Base-by-base conservation (phyloP, 129 eudicot genomes). In the Rutidosis leptorrhynchoides region DNA sequence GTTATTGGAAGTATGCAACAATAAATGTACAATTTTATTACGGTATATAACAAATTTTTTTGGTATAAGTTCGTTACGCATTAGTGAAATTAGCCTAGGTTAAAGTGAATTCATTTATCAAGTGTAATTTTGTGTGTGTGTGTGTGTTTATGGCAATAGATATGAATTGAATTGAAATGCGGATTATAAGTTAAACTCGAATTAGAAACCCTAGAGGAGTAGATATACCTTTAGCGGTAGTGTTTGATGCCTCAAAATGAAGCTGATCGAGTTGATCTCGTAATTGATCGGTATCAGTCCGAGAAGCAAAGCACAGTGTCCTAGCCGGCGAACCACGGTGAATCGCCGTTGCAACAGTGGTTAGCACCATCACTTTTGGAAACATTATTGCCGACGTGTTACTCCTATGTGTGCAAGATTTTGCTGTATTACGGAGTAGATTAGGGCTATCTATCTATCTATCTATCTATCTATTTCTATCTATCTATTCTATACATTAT, bases 261-360 rank as follows among this genome's bases (percentile, higher is more conserved):
- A 85, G 85, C 32, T 62, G 75, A 46, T 85, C 83, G 21, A 85
- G 88, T 68, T 85, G 87, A 42, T 64, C 67, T 49, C 88, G 84
- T 37, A 85, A 75, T 17, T 76, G 81, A 12, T 82, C 76, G 11
- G 81, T 21, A 52, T 82, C 80, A 64, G 63, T 27, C 20, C 68
- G 72, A 29, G 83, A 76, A 61, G 84, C 82, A 23, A 72, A 37
- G 70, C 87, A 85, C 28, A 64, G 26, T 16, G 76, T 72, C 62
- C 67, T 65, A 17, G 64, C 7, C 23, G 27, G 77, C 1, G 53
- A 52, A 7, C 33, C 35, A 64, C 71, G 77, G 65, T 40, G 71
- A 53, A 53, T 6, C 2, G 55, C 29, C 30, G 63, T 73, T 40
- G 71, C 46, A 37, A 64, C 65, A 65, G 48, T 29, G 56, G 65